phyloP scores from a whole-genome alignment of 306 rosid genomes.

The Lathyrus sativus region DNA sequence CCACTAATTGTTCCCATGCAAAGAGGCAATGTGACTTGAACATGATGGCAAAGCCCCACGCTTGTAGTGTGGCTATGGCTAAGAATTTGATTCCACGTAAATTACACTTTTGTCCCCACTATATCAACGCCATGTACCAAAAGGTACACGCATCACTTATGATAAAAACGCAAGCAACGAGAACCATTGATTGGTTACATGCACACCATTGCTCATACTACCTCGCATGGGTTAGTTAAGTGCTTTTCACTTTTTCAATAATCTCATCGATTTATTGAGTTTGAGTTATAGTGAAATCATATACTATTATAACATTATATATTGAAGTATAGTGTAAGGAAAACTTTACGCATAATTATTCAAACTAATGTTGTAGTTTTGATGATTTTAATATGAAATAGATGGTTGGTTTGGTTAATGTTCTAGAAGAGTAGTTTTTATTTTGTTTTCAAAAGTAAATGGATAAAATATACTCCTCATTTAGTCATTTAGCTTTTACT shows the following conservation, averaged over 20 bases:
- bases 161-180: slow-evolving; percentile 39
- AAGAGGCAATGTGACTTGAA: slow-evolving; percentile 46
- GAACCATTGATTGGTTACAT: slow-evolving; percentile 45
- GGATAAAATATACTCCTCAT: background rate
- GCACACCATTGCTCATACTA: slow-evolving; percentile 48
- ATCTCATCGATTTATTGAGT: background rate
- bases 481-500: too few relatives aligned
- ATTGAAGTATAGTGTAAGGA: background rate
- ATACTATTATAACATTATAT: background rate
- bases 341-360: slow-evolving; percentile 18
- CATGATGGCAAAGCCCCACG: slow-evolving; percentile 69
- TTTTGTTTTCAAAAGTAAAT: background rate
- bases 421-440: background rate
- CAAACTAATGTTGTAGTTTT: background rate
- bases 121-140: slow-evolving; percentile 48
- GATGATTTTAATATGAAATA: background rate
- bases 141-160: slow-evolving; percentile 51
- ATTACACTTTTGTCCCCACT: slow-evolving; percentile 47
- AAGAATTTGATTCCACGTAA: slow-evolving; percentile 23
- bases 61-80: slow-evolving; percentile 41
- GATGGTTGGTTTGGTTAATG: background rate
- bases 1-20: slow-evolving; percentile 45
- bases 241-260: slow-evolving; percentile 46
- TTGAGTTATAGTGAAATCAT: background rate
- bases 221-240: slow-evolving; percentile 43